A percentile compares a stretch with the other conserved stretches of the same genome.
These are phyloP conservation scores for Jaminaea rosea DNA, from an alignment of 1,284 basidiomycete genomes.

Conservation along the genomic window DNA sequence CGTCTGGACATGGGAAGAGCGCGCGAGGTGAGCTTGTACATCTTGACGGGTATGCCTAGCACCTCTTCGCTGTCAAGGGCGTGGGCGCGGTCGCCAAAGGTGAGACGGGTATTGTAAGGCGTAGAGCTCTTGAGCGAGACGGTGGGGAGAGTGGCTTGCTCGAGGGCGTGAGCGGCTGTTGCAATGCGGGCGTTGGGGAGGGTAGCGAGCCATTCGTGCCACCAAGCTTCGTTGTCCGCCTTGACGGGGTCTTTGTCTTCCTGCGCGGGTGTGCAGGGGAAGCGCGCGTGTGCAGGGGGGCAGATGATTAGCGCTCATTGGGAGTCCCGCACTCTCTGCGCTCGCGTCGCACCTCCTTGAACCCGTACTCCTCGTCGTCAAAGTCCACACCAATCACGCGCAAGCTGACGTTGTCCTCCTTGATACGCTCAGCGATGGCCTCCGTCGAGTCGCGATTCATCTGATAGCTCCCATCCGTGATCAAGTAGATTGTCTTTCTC, in stretches of 20 bases:
- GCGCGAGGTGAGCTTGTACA: constrained; percentile 72
- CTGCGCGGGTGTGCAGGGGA: too few species aligned
- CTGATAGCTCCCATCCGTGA: constrained; percentile 41
- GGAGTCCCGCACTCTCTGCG: too few species aligned
- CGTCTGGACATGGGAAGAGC: constrained; percentile 63
- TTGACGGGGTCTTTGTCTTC: constrained; percentile 63
- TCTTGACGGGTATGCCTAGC: constrained; percentile 65
- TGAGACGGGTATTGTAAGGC: constrained; percentile 18
- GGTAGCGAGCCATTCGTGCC: constrained; percentile 54
- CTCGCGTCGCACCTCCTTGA: too few species aligned
- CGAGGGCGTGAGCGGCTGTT: constrained; percentile 20
- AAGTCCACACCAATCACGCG: constrained; percentile 65
- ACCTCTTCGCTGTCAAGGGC: constrained; percentile 55
- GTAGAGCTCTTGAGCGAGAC: constrained; percentile 24
- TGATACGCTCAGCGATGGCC: constrained; percentile 17
- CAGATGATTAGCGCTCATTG: too few species aligned
- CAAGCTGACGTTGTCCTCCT: constrained; percentile 21
- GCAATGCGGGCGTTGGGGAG: constrained; percentile 53
- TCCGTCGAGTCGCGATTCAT: constrained; percentile 23
- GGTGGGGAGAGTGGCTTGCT: constrained; percentile 21
- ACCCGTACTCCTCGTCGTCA: constrained; percentile 62
- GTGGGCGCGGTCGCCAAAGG: constrained; percentile 29
- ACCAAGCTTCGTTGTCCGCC: constrained; percentile 70
- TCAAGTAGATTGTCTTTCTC: constrained; percentile 35
- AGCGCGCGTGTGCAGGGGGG: too few species aligned